Percentiles rank a stretch among this genome's conserved stretches.
Evolutionary conservation across 2,329 filamentous ascomycete genomes (phyloP).

Genomic region (Colletotrichum gigasporum): DNA sequence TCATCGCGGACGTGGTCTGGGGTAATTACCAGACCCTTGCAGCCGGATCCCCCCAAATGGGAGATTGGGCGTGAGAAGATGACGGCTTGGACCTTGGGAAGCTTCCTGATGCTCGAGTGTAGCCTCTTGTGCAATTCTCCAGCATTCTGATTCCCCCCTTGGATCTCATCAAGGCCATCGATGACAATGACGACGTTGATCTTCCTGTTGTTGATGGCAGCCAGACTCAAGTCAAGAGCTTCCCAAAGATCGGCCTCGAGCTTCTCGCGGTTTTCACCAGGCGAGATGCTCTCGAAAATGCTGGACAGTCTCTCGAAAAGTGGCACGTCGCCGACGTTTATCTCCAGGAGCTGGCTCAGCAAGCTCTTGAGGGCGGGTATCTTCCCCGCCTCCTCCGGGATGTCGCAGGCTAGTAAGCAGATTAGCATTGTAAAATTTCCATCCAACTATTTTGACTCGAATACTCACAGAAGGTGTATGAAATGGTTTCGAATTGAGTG

Average conservation of each 20-base stretch:
- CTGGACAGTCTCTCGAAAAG: constrained; percentile 43
- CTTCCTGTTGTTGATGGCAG: constrained; percentile 39
- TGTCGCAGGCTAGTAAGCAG: constrained; percentile 37
- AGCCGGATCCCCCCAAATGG: constrained; percentile 39
- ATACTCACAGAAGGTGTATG: constrained; percentile 48
- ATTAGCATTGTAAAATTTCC: background rate
- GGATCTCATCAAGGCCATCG: constrained; percentile 48
- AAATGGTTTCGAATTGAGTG: constrained; percentile 44
- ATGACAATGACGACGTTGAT: constrained; percentile 44
- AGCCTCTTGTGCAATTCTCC: constrained; percentile 42
- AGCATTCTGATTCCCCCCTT: constrained; percentile 36
- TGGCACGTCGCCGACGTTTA: constrained; percentile 46
- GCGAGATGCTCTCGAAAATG: constrained; percentile 38
- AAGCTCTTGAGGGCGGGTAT: constrained; percentile 47
- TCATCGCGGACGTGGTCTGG: constrained; percentile 44
- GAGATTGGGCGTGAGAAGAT: constrained; percentile 46
- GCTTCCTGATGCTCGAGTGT: constrained; percentile 39
- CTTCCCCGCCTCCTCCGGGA: constrained; percentile 40
- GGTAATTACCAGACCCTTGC: constrained; percentile 43
- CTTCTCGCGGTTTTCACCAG: constrained; percentile 35
- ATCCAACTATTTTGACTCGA: too few relatives aligned
- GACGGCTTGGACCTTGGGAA: constrained; percentile 41
- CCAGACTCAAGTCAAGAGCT: constrained; percentile 43
- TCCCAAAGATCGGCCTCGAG: constrained; percentile 45
- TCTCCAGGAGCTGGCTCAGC: constrained; percentile 48